These are phyloP conservation scores for Cyclocybe aegerita DNA, from an alignment of 768 basidiomycete genomes.

Conservation along the genomic window DNA sequence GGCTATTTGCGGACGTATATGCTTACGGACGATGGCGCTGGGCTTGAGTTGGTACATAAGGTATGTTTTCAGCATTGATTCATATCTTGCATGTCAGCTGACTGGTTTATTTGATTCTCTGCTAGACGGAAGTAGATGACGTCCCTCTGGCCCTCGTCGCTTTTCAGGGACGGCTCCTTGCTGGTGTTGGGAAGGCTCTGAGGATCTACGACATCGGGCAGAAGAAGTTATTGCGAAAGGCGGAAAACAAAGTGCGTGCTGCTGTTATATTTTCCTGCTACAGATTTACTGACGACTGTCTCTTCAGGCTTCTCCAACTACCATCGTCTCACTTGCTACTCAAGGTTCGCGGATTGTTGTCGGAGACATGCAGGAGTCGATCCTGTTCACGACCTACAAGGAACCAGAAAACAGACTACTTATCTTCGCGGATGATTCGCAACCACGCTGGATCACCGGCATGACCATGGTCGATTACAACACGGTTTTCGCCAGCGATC, in stretches of 20 bases:
- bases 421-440: slow-evolving; percentile 91
- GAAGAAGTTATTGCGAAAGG: slow-evolving; percentile 94
- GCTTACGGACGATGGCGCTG: slow-evolving; percentile 78
- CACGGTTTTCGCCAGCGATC: slow-evolving; percentile 89
- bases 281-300: neutral
- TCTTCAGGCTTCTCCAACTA: slow-evolving; percentile 74
- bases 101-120: neutral
- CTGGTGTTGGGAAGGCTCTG: slow-evolving; percentile 91
- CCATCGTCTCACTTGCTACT: slow-evolving; percentile 87
- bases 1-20: slow-evolving; percentile 89
- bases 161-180: slow-evolving; percentile 91
- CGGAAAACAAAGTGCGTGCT: slow-evolving; percentile 85
- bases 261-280: neutral
- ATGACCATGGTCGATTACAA: slow-evolving; percentile 95
- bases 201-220: slow-evolving; percentile 96
- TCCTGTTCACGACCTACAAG: slow-evolving; percentile 90
- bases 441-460: slow-evolving; percentile 90
- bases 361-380: slow-evolving; percentile 97
- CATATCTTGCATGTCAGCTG: neutral
- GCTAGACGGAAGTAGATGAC: slow-evolving; percentile 91
- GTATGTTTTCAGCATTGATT: slow-evolving; percentile 33
- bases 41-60: slow-evolving; percentile 86
- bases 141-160: slow-evolving; percentile 84
- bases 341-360: slow-evolving; percentile 95
- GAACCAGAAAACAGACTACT: slow-evolving; percentile 91